phyloP scores from a whole-genome alignment of 1,284 basidiomycete genomes.

The Apiotrichum gracile region DNA sequence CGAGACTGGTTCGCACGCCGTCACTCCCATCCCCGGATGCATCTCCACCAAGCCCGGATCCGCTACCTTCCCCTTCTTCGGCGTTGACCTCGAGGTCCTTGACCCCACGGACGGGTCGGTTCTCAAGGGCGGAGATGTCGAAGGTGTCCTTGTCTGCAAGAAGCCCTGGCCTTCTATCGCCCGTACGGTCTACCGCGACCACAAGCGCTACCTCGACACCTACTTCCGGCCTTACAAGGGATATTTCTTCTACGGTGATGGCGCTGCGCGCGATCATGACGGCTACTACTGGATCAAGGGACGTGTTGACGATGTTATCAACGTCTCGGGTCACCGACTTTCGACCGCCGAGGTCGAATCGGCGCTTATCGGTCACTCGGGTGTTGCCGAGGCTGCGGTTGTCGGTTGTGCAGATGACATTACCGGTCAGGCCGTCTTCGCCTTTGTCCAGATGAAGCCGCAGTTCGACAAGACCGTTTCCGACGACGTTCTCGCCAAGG shows the following conservation, averaged over 20 bases:
- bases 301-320: conserved; percentile 66
- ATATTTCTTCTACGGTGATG: conserved; percentile 91
- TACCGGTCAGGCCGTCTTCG: conserved; percentile 67
- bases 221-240: conserved; percentile 65
- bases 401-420: conserved; percentile 84
- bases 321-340: conserved; percentile 89
- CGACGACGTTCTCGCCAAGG: conserved; percentile 70
- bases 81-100: conserved; percentile 81
- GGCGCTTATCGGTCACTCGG: conserved; percentile 85
- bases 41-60: conserved; percentile 93
- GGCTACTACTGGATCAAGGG: conserved; percentile 99
- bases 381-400: conserved; percentile 93
- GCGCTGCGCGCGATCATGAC: conserved; percentile 86
- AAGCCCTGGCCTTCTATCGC: conserved; percentile 94
- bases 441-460: conserved; percentile 62
- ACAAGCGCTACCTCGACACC: conserved; percentile 84
- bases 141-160: conserved; percentile 84
- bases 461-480: conserved; percentile 70
- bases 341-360: conserved; percentile 98
- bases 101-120: conserved; percentile 63
- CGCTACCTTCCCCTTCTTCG: conserved; percentile 97
- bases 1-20: conserved; percentile 91
- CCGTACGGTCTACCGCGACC: conserved; percentile 88
- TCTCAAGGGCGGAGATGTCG: conserved; percentile 73
- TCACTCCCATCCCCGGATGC: conserved; percentile 92